Conservation (phyloP, 768 basidiomycete genomes). For the Galerina marginata region DNA sequence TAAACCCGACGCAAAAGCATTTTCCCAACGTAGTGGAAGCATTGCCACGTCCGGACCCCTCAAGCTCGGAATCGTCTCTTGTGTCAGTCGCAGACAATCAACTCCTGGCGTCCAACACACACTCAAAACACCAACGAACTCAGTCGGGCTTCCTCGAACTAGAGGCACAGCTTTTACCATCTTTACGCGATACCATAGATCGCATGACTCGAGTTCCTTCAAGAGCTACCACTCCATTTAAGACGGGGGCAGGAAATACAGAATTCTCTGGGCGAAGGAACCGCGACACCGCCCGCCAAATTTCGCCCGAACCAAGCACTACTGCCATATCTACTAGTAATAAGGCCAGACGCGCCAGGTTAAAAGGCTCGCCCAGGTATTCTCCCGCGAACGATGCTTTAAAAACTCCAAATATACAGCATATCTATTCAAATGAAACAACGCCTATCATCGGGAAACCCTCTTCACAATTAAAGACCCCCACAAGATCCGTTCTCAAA, state of each 20-base stretch:
- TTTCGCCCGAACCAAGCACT: conserved; percentile 12
- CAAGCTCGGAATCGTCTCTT: conserved; percentile 18
- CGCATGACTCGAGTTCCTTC: conserved; percentile 70
- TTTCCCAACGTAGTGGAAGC: not conserved
- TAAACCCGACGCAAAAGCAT: not conserved
- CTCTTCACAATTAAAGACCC: conserved; percentile 37
- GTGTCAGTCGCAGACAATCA: conserved; percentile 9
- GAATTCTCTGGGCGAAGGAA: conserved; percentile 3
- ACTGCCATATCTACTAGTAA: not conserved
- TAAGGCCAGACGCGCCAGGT: conserved; percentile 6
- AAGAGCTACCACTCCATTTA: conserved; percentile 22
- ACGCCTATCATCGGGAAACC: conserved; percentile 25
- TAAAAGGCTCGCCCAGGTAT: not conserved
- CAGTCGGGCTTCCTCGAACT: conserved; percentile 60
- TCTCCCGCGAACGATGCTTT: conserved; percentile 2
- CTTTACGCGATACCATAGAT: conserved; percentile 73
- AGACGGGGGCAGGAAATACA: not conserved
- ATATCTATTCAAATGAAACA: conserved; percentile 14
- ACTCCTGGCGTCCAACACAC: conserved; percentile 10
- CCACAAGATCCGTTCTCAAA: conserved; percentile 41
- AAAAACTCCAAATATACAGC: conserved; percentile 12
- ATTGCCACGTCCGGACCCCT: not conserved
- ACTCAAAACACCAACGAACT: conserved; percentile 44
- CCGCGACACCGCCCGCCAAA: conserved; percentile 1
- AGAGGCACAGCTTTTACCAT: conserved; percentile 70